Evolutionary conservation across 345 rosid genomes (phyloP).

Genomic region (Viola odorata): DNA sequence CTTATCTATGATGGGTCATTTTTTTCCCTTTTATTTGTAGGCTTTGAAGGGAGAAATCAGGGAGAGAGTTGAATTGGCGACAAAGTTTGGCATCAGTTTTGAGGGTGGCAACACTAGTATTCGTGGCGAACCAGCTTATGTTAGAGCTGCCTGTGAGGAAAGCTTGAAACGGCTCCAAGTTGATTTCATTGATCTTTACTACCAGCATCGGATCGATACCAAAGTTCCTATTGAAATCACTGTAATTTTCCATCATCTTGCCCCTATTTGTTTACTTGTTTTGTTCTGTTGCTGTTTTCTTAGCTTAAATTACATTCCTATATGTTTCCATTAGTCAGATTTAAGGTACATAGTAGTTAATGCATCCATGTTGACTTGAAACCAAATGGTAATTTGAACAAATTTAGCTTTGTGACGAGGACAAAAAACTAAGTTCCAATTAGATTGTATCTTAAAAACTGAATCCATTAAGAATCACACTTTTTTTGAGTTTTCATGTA

Average conservation of each 20-base stretch:
- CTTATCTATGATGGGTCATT: neutral
- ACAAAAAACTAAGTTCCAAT: no score
- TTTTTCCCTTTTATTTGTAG: neutral
- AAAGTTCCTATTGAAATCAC: conserved; percentile 19
- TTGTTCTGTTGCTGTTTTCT: neutral
- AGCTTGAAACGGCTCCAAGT: neutral
- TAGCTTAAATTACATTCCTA: neutral
- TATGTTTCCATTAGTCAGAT: no score
- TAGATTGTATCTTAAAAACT: no score
- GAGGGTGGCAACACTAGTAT: neutral
- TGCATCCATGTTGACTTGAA: no score
- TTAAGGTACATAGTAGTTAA: no score
- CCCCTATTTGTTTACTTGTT: neutral
- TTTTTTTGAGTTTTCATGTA: no score
- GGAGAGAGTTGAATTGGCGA: conserved; percentile 12
- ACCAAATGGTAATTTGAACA: no score
- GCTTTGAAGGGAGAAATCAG: conserved; percentile 16
- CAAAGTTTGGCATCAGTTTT: conserved; percentile 1
- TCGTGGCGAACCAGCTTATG: conserved; percentile 6
- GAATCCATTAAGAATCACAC: no score
- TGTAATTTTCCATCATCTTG: neutral
- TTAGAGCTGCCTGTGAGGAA: neutral
- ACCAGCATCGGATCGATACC: conserved; percentile 21
- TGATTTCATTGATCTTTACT: conserved; percentile 33
- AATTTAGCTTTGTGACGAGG: no score